phyloP scores from a whole-genome alignment of 2,329 filamentous ascomycete species.

The Orbilia blumenaviensis region DNA sequence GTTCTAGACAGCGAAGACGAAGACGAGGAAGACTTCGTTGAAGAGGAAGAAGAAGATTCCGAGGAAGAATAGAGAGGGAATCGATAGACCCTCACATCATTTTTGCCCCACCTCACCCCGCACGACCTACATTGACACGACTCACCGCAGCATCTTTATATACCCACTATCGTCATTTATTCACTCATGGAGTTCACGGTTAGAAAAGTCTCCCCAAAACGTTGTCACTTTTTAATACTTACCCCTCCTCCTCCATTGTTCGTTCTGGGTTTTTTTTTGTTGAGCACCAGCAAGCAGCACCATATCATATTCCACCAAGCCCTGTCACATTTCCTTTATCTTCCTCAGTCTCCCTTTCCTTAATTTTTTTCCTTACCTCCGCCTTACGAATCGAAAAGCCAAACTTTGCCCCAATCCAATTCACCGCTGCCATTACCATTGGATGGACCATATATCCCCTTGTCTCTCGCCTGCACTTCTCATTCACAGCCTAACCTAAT shows the following conservation, averaged over 20 bases:
- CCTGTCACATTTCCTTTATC: not conserved
- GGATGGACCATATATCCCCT: not conserved
- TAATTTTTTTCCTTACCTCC: not conserved
- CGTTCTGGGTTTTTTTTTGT: not conserved
- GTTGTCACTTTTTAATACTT: not conserved
- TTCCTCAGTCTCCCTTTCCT: not conserved
- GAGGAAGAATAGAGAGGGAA: conserved; percentile 56
- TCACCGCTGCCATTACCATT: not conserved
- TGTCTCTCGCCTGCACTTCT: not conserved
- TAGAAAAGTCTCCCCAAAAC: conserved; percentile 5
- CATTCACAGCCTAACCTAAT: not conserved
- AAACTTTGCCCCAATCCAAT: not conserved
- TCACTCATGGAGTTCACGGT: conserved; percentile 7
- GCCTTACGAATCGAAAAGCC: not conserved
- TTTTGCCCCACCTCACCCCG: conserved; percentile 10
- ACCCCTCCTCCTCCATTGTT: not conserved
- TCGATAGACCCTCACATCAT: not conserved
- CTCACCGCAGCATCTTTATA: conserved; percentile 8
- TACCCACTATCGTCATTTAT: conserved; percentile 3
- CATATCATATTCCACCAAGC: not conserved
- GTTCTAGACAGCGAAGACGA: conserved; percentile 61
- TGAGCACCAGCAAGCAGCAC: not conserved
- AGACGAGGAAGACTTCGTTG: conserved; percentile 38
- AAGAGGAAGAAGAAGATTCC: conserved; percentile 21
- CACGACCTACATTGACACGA: conserved; percentile 13